Percentiles rank a stretch among this genome's conserved stretches.
Evolutionary conservation across 1,284 basidiomycete genomes (phyloP).

Genomic region (Ceratobasidium sp.): DNA sequence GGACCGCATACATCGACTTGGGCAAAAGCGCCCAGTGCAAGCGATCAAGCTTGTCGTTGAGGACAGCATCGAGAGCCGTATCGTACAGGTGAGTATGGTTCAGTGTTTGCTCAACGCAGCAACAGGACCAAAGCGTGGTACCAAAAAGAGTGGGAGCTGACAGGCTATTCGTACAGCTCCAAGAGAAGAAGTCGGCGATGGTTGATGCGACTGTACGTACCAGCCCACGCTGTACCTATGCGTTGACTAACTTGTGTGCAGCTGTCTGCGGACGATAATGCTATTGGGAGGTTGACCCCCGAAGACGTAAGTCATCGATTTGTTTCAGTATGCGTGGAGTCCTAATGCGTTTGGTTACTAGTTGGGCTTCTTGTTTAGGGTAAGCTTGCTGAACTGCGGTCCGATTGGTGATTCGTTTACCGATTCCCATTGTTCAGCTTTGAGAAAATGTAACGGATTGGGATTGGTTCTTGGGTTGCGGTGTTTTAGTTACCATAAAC

Average conservation of each 20-base stretch:
- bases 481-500: background rate
- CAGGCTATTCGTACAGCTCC: constrained; percentile 62
- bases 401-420: background rate
- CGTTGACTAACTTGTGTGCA: constrained; percentile 11
- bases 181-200: constrained; percentile 93
- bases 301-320: constrained; percentile 72
- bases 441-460: background rate
- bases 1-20: constrained; percentile 93
- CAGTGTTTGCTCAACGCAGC: background rate
- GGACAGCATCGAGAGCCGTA: constrained; percentile 95
- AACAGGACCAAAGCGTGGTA: too few species aligned
- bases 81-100: constrained; percentile 64
- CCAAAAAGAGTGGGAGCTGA: background rate
- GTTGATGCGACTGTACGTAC: constrained; percentile 66
- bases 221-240: constrained; percentile 39
- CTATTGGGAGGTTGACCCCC: constrained; percentile 88
- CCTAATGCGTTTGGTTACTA: constrained; percentile 45
- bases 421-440: constrained; percentile 2
- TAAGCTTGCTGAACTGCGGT: constrained; percentile 46
- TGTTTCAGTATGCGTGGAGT: constrained; percentile 14
- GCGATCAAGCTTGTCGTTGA: constrained; percentile 95
- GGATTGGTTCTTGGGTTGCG: background rate
- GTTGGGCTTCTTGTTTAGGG: constrained; percentile 79
- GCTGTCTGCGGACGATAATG: constrained; percentile 77
- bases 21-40: constrained; percentile 89